phyloP scores from a whole-genome alignment of 768 basidiomycete genomes.

The Coprinopsis cinerea region DNA sequence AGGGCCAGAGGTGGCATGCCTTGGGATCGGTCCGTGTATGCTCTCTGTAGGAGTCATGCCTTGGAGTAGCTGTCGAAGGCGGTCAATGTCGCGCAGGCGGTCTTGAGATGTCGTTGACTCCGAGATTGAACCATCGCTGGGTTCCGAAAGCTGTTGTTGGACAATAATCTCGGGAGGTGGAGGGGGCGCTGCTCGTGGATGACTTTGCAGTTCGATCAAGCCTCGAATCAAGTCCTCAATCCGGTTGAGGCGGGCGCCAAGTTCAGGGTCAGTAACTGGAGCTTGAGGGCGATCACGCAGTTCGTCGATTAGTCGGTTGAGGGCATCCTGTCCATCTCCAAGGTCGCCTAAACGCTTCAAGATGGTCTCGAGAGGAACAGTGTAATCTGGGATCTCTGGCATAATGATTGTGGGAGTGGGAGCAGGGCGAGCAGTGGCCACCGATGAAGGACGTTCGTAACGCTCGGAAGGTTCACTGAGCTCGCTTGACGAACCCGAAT shows the following conservation, averaged over 20 bases:
- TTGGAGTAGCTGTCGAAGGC: conserved; percentile 18
- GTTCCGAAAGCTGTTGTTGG: conserved; percentile 13
- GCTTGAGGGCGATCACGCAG: conserved; percentile 43
- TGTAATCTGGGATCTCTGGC: conserved; percentile 33
- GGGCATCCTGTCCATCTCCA: conserved; percentile 54
- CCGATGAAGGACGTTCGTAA: conserved; percentile 17
- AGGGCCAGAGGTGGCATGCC: conserved; percentile 38
- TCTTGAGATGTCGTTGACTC: conserved; percentile 24
- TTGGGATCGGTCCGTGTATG: conserved; percentile 9
- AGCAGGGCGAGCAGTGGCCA: conserved; percentile 30
- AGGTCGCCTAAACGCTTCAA: conserved; percentile 55
- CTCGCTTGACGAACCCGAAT: conserved; percentile 8
- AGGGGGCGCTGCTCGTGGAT: conserved; percentile 17
- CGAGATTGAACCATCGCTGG: conserved; percentile 21
- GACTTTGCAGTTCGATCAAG: conserved; percentile 29
- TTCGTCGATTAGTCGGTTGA: conserved; percentile 58
- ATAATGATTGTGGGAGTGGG: no score
- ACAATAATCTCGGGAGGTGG: conserved; percentile 16
- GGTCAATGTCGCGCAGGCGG: conserved; percentile 20
- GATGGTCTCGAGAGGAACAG: conserved; percentile 32
- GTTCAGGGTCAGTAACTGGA: conserved; percentile 33
- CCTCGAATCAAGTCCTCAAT: conserved; percentile 43
- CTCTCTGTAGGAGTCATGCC: conserved; percentile 17
- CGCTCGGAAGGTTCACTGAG: conserved; percentile 10
- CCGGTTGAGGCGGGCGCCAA: conserved; percentile 35